Percentiles rank a stretch among this genome's conserved stretches.
phyloP scores from a whole-genome alignment of 257 asterid genomes.

The Solanum dulcamara region DNA sequence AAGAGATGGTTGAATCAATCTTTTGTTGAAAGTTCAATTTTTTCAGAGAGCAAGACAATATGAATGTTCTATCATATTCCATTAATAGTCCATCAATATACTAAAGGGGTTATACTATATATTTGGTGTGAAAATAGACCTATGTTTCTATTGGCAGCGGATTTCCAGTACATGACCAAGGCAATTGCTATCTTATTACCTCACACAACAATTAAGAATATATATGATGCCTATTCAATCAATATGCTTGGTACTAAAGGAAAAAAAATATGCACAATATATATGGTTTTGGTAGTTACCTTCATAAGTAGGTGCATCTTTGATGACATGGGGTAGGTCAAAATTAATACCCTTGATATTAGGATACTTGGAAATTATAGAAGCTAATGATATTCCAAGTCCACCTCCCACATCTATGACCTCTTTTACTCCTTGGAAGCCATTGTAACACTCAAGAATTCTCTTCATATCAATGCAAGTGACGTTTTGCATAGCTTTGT shows the following conservation, averaged over 20 bases:
- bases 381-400: neutral
- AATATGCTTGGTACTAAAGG: neutral
- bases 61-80: no score
- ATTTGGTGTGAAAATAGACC: neutral
- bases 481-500: constrained; percentile 3
- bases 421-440: constrained; percentile 11
- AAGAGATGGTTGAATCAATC: no score
- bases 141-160: no score
- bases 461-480: neutral
- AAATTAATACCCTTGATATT: constrained; percentile 2
- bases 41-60: no score
- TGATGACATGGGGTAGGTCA: constrained; percentile 2
- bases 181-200: neutral
- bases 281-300: neutral
- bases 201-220: neutral
- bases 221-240: neutral
- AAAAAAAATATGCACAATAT: neutral
- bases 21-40: no score
- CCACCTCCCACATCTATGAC: constrained; percentile 23
- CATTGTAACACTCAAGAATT: constrained; percentile 7
- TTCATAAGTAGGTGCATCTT: neutral
- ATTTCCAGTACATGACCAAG: no score
- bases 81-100: no score
- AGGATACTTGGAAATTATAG: neutral
- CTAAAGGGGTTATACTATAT: no score